These are phyloP conservation scores for Tricholoma matsutake DNA, from an alignment of 768 basidiomycete genomes.

Conservation along the genomic window DNA sequence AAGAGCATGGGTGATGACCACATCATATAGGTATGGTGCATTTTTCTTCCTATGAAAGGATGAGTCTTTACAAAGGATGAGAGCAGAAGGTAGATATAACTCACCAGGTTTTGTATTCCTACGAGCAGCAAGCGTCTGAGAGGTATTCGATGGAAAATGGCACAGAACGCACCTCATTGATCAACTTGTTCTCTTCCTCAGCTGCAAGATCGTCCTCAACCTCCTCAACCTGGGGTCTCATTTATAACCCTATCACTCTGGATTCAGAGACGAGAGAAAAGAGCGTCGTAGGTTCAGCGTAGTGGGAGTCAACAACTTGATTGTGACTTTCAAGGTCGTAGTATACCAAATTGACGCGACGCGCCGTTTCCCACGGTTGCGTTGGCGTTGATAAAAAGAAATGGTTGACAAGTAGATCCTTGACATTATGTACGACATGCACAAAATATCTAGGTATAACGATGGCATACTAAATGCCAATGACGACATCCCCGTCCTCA, in stretches of 20 bases:
- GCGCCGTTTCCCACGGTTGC: slow-evolving; percentile 39
- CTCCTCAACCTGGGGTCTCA: slow-evolving; percentile 60
- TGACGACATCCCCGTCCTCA: background rate
- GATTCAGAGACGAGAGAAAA: background rate
- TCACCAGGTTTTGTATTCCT: slow-evolving; percentile 89
- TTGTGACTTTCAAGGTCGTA: background rate
- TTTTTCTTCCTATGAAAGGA: slow-evolving; percentile 78
- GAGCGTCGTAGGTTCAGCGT: no score
- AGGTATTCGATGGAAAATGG: background rate
- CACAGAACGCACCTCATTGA: slow-evolving; percentile 65
- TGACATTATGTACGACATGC: slow-evolving; percentile 22
- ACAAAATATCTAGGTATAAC: slow-evolving; percentile 8
- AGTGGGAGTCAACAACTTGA: background rate
- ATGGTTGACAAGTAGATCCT: background rate
- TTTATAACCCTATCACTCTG: slow-evolving; percentile 14
- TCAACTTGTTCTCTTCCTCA: slow-evolving; percentile 85
- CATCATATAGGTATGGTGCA: slow-evolving; percentile 96
- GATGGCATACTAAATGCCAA: background rate
- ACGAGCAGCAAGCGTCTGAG: background rate
- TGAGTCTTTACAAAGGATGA: background rate
- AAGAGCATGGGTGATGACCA: slow-evolving; percentile 95
- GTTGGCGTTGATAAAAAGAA: background rate
- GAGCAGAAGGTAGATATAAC: slow-evolving; percentile 2
- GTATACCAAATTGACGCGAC: slow-evolving; percentile 30
- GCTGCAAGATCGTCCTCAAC: slow-evolving; percentile 78